phyloP scores from a whole-genome alignment of 2,329 filamentous ascomycete species.

The Reticulascus tulasneorum region DNA sequence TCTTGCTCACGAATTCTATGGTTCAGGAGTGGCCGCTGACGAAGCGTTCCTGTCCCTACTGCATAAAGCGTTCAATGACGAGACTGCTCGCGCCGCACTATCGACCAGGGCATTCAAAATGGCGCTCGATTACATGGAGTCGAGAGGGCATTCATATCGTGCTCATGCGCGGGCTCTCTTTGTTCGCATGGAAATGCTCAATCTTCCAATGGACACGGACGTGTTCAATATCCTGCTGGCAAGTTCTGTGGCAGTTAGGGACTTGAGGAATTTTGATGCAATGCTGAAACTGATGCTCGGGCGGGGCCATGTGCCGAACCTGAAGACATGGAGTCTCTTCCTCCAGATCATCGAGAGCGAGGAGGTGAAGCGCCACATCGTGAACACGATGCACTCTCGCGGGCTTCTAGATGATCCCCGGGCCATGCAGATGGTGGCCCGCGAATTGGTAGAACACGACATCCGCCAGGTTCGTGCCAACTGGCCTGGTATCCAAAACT shows the following conservation, averaged over 20 bases:
- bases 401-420: conserved; percentile 35
- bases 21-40: conserved; percentile 27
- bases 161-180: conserved; percentile 29
- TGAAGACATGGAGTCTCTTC: conserved; percentile 45
- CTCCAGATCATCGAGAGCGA: conserved; percentile 55
- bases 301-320: conserved; percentile 34
- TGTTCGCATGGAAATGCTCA: conserved; percentile 28
- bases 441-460: conserved; percentile 39
- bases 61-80: conserved; percentile 32
- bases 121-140: conserved; percentile 38
- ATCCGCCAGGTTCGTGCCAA: conserved; percentile 32
- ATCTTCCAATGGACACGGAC: conserved; percentile 39
- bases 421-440: conserved; percentile 33
- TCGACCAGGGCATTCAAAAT: conserved; percentile 37
- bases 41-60: conserved; percentile 35
- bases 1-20: conserved; percentile 30
- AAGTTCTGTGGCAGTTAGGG: conserved; percentile 32
- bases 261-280: conserved; percentile 38
- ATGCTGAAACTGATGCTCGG: conserved; percentile 37
- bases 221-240: conserved; percentile 46
- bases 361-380: conserved; percentile 43
- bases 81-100: conserved; percentile 26
- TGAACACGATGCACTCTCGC: conserved; percentile 42
- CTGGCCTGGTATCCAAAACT: conserved; percentile 29
- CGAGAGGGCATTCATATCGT: conserved; percentile 19